Conservation (phyloP, 495 filamentous ascomycete species). For the Chaetomium tenue region DNA sequence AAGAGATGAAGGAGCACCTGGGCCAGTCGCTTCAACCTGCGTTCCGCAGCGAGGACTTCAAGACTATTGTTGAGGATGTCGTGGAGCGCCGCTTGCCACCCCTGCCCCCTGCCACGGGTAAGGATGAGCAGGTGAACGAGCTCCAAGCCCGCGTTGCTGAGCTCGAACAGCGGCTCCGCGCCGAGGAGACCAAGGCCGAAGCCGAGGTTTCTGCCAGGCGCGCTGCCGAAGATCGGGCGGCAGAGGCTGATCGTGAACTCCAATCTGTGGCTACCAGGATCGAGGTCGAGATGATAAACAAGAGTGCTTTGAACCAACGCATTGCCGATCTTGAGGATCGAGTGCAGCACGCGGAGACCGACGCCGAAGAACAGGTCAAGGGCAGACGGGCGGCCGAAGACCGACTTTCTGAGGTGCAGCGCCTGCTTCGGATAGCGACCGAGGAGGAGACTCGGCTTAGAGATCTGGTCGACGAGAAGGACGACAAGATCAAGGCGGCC, state of each 20-base stretch:
- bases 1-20: slow-evolving; percentile 52
- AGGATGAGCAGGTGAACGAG: slow-evolving; percentile 38
- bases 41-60: slow-evolving; percentile 55
- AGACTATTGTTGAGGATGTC: slow-evolving; percentile 58
- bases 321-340: slow-evolving; percentile 49
- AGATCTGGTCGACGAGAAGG: slow-evolving; percentile 66
- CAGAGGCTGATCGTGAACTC: slow-evolving; percentile 46
- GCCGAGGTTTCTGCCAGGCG: slow-evolving; percentile 42
- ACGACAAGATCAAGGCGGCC: slow-evolving; percentile 43
- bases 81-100: slow-evolving; percentile 50
- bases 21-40: slow-evolving; percentile 43
- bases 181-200: slow-evolving; percentile 44
- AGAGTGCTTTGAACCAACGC: slow-evolving; percentile 47
- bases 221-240: slow-evolving; percentile 44
- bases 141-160: slow-evolving; percentile 43
- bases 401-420: slow-evolving; percentile 66
- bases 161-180: slow-evolving; percentile 49
- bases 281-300: slow-evolving; percentile 54
- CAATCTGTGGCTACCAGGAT: slow-evolving; percentile 50
- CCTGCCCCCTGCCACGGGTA: slow-evolving; percentile 34
- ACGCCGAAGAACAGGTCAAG: slow-evolving; percentile 59
- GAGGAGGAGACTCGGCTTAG: slow-evolving; percentile 73
- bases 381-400: slow-evolving; percentile 68
- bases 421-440: slow-evolving; percentile 61
- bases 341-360: slow-evolving; percentile 42